Conservation (phyloP, 176 grass and related monocot genomes). For the Musa troglodytarum region DNA sequence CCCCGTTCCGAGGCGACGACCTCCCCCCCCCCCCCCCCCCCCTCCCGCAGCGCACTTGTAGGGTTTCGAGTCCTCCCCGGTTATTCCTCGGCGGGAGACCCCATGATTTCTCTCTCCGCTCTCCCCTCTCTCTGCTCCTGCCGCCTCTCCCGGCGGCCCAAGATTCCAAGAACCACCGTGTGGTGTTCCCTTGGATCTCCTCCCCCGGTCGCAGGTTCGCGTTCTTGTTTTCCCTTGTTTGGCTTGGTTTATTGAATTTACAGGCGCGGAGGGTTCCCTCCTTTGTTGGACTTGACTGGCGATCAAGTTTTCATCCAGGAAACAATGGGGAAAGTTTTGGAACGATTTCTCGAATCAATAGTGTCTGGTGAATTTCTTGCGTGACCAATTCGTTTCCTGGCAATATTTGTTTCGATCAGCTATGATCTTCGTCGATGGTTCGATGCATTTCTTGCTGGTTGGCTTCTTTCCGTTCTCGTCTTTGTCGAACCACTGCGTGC, state of each 20-base stretch:
- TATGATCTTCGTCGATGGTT: background rate
- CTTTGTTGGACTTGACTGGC: no score
- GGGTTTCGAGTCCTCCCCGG: background rate
- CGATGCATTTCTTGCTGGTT: background rate
- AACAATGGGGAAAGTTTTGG: background rate
- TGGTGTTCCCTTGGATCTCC: slow-evolving; percentile 28
- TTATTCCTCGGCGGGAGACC: background rate
- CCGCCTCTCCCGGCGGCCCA: slow-evolving; percentile 17
- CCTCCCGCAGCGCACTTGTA: background rate
- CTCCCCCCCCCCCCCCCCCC: background rate
- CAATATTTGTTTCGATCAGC: background rate
- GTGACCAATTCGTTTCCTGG: background rate
- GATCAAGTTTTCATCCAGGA: background rate
- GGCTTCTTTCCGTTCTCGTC: background rate
- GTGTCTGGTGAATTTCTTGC: no score
- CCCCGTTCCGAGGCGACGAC: background rate
- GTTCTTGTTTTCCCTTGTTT: background rate
- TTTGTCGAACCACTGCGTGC: background rate
- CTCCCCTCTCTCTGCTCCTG: slow-evolving; percentile 34
- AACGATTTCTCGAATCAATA: background rate
- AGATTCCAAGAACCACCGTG: slow-evolving; percentile 15
- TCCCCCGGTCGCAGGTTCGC: slow-evolving; percentile 22
- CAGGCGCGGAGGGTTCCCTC: background rate
- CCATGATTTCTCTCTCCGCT: slow-evolving; percentile 23
- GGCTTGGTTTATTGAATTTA: background rate